Evolutionary conservation across 2,329 filamentous ascomycete genomes (phyloP).

Genomic region (Cadophora luteo-olivacea): DNA sequence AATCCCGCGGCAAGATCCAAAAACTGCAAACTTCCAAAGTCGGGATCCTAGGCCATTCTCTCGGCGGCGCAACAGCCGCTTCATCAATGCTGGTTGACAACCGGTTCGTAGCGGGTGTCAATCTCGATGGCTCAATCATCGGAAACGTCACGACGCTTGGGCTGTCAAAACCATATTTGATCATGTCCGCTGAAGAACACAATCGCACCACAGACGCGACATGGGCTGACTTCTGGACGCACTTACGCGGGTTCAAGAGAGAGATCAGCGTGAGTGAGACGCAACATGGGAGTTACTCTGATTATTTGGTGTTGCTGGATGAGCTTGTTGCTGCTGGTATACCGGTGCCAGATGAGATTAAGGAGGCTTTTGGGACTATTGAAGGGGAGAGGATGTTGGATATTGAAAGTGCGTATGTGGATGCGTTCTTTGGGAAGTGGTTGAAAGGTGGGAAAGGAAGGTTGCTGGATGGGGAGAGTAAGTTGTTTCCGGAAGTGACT

Average conservation of each 20-base stretch:
- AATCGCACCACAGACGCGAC: conserved; percentile 33
- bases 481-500: conserved; percentile 17
- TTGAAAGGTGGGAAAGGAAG: conserved; percentile 26
- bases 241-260: conserved; percentile 34
- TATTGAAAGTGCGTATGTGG: conserved; percentile 37
- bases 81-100: conserved; percentile 41
- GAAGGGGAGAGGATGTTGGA: conserved; percentile 34
- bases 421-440: conserved; percentile 34
- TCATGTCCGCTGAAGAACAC: conserved; percentile 41
- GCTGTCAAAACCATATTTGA: conserved; percentile 42
- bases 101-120: conserved; percentile 45
- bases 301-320: conserved; percentile 31
- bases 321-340: conserved; percentile 20
- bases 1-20: background rate
- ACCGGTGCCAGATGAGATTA: conserved; percentile 12
- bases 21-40: conserved; percentile 19
- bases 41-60: conserved; percentile 34
- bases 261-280: conserved; percentile 31
- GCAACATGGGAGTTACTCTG: conserved; percentile 33
- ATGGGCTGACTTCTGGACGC: conserved; percentile 31
- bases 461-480: conserved; percentile 14
- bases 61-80: conserved; percentile 45
- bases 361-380: conserved; percentile 33
- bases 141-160: conserved; percentile 39
- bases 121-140: conserved; percentile 47